Conservation (phyloP, 306 rosid species). For the Fagus crenata region DNA sequence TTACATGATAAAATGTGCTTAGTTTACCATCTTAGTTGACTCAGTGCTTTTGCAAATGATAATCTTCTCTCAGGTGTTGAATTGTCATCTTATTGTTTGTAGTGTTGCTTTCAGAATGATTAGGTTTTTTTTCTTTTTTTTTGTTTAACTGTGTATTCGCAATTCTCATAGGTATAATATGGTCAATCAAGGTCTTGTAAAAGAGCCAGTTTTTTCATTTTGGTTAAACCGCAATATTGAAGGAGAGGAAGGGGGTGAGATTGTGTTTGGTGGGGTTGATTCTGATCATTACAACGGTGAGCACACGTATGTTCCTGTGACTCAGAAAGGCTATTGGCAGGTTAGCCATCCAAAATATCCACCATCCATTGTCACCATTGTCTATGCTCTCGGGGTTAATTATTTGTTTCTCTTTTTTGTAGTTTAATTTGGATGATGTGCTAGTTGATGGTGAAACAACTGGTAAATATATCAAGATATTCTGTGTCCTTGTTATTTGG, state of each 20-base stretch:
- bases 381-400: background rate
- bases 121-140: constrained; percentile 1
- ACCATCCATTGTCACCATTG: background rate
- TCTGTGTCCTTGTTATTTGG: background rate
- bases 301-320: constrained; percentile 40
- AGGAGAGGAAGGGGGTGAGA: constrained; percentile 40
- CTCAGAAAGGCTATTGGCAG: constrained; percentile 48
- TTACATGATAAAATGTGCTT: background rate
- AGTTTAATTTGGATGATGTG: constrained; percentile 42
- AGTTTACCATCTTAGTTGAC: background rate
- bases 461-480: constrained; percentile 22
- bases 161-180: constrained; percentile 33
- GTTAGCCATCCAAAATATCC: constrained; percentile 18
- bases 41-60: background rate
- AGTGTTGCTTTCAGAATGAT: background rate
- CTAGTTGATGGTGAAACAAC: constrained; percentile 36
- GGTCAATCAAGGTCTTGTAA: constrained; percentile 32
- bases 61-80: background rate
- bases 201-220: constrained; percentile 42
- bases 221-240: constrained; percentile 38
- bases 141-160: constrained; percentile 1
- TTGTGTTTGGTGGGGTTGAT: constrained; percentile 45
- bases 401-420: constrained; percentile 2
- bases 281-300: constrained; percentile 42
- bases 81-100: background rate